phyloP scores from a whole-genome alignment of 176 grass and related monocot genomes.

The Phyllostachys edulis region DNA sequence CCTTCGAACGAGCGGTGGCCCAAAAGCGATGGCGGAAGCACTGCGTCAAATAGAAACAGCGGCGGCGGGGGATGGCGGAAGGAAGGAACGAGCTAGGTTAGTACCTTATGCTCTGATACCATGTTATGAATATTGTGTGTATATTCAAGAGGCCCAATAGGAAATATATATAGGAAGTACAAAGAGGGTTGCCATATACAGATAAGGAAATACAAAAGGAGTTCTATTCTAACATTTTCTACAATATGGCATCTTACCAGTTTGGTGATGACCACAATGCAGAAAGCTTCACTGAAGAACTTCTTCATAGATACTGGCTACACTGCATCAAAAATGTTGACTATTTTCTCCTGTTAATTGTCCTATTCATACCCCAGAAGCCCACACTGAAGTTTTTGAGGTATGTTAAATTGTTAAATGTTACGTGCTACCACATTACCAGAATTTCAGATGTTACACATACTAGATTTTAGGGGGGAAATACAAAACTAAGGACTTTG shows the following conservation, averaged over 20 bases:
- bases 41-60: no score
- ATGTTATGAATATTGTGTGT: no score
- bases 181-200: no score
- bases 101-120: no score
- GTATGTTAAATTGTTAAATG: constrained; percentile 4
- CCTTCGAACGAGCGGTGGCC: no score
- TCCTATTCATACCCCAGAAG: constrained; percentile 11
- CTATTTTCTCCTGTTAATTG: constrained; percentile 5
- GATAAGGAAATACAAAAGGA: no score
- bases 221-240: background rate
- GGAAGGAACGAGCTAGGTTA: no score
- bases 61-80: no score
- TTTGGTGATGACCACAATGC: background rate
- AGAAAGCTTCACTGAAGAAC: constrained; percentile 15
- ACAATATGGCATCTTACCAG: background rate
- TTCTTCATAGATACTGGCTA: constrained; percentile 7
- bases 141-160: no score
- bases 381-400: background rate
- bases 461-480: background rate
- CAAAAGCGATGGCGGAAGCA: no score
- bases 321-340: background rate
- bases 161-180: no score
- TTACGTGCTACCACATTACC: background rate
- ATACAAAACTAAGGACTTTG: background rate
- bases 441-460: constrained; percentile 9